phyloP scores from a whole-genome alignment of 2,329 filamentous ascomycete genomes.

The Sporothrix protearum region DNA sequence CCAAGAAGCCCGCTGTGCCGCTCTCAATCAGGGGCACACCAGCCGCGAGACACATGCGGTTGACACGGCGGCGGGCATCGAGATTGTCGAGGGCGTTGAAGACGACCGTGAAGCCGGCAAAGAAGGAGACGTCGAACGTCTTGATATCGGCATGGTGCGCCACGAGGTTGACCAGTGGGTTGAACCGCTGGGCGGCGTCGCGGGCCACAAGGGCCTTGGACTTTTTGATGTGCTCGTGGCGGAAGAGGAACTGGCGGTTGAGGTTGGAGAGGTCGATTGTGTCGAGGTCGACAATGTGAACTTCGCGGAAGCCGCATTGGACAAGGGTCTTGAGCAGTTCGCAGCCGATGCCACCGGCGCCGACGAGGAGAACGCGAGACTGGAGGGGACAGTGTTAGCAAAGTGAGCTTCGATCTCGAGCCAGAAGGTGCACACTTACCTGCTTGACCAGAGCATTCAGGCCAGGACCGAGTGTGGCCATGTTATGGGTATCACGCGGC shows the following conservation, averaged over 20 bases:
- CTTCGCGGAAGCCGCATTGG: conserved; percentile 84
- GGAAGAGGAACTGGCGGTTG: conserved; percentile 95
- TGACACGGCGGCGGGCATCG: conserved; percentile 89
- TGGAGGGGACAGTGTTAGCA: conserved; percentile 39
- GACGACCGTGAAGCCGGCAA: conserved; percentile 74
- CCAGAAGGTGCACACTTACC: conserved; percentile 43
- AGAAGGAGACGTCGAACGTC: conserved; percentile 89
- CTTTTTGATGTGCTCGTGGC: conserved; percentile 96
- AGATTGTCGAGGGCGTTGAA: conserved; percentile 98
- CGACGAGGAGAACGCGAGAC: conserved; percentile 88
- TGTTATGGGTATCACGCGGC: conserved; percentile 53
- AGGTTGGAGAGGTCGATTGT: conserved; percentile 98
- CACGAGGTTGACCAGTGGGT: conserved; percentile 78
- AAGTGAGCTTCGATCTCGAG: too few relatives aligned
- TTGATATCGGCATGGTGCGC: conserved; percentile 96
- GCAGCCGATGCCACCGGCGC: conserved; percentile 94
- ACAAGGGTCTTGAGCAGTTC: conserved; percentile 96
- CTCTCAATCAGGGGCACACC: conserved; percentile 91
- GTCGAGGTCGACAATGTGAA: conserved; percentile 94
- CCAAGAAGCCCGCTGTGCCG: conserved; percentile 95
- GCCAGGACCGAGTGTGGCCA: conserved; percentile 63
- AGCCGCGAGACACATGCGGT: conserved; percentile 93
- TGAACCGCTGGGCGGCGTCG: conserved; percentile 85
- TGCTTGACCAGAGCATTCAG: conserved; percentile 65
- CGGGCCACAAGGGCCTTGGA: conserved; percentile 74